Evolutionary conservation across 2,329 filamentous ascomycete genomes (phyloP), one percentile per base, ranked within the genome.

Genomic region (Colletotrichum limetticola): DNA sequence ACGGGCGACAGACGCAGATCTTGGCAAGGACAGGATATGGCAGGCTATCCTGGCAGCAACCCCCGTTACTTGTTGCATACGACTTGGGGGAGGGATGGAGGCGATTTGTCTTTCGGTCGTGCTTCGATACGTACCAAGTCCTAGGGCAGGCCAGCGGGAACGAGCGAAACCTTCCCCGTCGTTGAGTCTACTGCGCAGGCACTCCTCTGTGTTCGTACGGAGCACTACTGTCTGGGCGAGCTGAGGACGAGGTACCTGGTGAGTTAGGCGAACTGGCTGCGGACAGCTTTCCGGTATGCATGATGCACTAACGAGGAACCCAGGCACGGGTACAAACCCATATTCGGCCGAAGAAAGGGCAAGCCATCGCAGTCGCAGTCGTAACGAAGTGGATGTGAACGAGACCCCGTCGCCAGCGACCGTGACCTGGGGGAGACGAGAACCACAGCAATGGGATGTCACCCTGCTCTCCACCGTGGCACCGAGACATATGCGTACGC

Each of bases 41-140:
- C 70, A 72, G 66, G 66, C 70, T 49, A 72, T 70, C 70, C 70
- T 60, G 46, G 70, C 66, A 28, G 35, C 52, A 52, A 63, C n/a
- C 16, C 53, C 64, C 58, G 42, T 72, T 68, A 42, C 52, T 53
- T 59, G 52, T 68, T 24, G 65, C 58, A 71, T 63, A 68, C 22
- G 55, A 63, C 63, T 42, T n/a, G 22, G 55, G 37, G 63, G 58
- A 55, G 66, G 59, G 35, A 63, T 56, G 60, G 55, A 59, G 56
- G 58, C 65, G 65, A 72, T 65, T 70, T 70, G 66, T 35, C 59
- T 72, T 70, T 70, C 22, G 70, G 56, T 30, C 70, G 66, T 70
- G 69, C 69, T 46, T 63, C 30, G 53, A 60, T 64, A 72, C 66
- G 69, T 72, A 60, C 66, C 59, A 6, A n/a, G 30, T 26, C 52